Percentiles rank a stretch among this genome's conserved stretches.
phyloP scores from a whole-genome alignment of 306 rosid species.

The Fragaria nilgerrensis region DNA sequence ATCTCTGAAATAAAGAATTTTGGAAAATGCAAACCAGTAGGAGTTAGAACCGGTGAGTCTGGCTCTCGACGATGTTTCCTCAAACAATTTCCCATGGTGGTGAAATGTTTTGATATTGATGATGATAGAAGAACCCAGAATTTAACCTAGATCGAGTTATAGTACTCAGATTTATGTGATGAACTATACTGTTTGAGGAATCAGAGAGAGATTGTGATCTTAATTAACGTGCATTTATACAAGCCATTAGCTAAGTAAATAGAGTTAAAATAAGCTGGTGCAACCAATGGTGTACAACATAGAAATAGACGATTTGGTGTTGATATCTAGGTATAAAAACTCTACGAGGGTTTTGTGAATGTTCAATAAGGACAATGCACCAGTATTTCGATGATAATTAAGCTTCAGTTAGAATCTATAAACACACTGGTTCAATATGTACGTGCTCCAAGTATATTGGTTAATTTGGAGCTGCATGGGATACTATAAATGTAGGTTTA shows the following conservation, averaged over 20 bases:
- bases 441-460: neutral
- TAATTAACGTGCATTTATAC: neutral
- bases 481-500: neutral
- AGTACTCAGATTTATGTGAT: neutral
- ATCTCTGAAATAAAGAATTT: neutral
- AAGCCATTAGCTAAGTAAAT: neutral
- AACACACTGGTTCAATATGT: neutral
- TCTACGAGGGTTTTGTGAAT: neutral
- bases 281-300: neutral
- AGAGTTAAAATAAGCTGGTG: neutral
- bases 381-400: neutral
- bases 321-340: neutral
- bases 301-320: neutral
- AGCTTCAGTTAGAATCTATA: neutral
- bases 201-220: neutral
- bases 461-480: neutral
- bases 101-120: neutral
- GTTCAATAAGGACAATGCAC: neutral
- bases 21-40: constrained; percentile 19
- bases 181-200: neutral
- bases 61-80: constrained; percentile 20
- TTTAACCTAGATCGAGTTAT: too few relatives aligned
- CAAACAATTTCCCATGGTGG: constrained; percentile 37
- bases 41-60: constrained; percentile 19
- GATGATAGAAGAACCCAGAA: neutral